These are phyloP conservation scores for Meira nashicola DNA, from an alignment of 1,284 basidiomycete genomes.

Conservation along the genomic window DNA sequence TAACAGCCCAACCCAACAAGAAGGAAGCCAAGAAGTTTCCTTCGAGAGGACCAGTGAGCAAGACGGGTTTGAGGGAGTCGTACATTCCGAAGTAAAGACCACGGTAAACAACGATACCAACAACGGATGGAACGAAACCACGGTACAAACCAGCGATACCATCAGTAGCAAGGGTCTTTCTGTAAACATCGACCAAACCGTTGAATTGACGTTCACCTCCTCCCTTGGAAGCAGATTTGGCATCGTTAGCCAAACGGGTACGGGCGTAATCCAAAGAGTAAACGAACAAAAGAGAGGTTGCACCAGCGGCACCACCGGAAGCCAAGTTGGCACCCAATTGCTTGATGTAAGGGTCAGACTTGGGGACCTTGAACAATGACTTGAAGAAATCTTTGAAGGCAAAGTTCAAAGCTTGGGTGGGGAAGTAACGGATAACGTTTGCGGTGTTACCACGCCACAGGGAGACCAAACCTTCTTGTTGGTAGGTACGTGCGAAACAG, in stretches of 20 bases:
- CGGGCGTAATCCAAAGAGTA: slow-evolving; percentile 54
- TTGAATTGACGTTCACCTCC: slow-evolving; percentile 54
- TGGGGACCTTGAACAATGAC: slow-evolving; percentile 50
- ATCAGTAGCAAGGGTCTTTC: slow-evolving; percentile 52
- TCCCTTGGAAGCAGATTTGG: slow-evolving; percentile 52
- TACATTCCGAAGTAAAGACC: slow-evolving; percentile 54
- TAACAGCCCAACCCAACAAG: slow-evolving; percentile 53
- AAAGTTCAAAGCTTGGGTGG: slow-evolving; percentile 53
- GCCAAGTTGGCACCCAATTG: slow-evolving; percentile 52
- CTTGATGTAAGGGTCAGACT: slow-evolving; percentile 52
- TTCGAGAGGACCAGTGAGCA: slow-evolving; percentile 48
- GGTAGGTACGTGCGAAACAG: slow-evolving; percentile 53
- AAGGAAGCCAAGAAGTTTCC: slow-evolving; percentile 53
- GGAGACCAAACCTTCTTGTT: slow-evolving; percentile 51
- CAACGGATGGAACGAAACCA: slow-evolving; percentile 53
- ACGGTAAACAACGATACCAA: slow-evolving; percentile 53
- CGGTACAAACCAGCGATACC: slow-evolving; percentile 54
- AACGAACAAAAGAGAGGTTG: slow-evolving; percentile 53
- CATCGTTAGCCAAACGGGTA: slow-evolving; percentile 54
- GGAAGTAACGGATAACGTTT: slow-evolving; percentile 54
- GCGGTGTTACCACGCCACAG: slow-evolving; percentile 54
- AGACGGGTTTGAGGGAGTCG: slow-evolving; percentile 54
- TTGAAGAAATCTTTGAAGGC: slow-evolving; percentile 54
- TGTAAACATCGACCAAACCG: slow-evolving; percentile 53
- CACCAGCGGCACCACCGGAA: slow-evolving; percentile 54